phyloP scores from a whole-genome alignment of 768 basidiomycete genomes.

The Boletus rex-veris region DNA sequence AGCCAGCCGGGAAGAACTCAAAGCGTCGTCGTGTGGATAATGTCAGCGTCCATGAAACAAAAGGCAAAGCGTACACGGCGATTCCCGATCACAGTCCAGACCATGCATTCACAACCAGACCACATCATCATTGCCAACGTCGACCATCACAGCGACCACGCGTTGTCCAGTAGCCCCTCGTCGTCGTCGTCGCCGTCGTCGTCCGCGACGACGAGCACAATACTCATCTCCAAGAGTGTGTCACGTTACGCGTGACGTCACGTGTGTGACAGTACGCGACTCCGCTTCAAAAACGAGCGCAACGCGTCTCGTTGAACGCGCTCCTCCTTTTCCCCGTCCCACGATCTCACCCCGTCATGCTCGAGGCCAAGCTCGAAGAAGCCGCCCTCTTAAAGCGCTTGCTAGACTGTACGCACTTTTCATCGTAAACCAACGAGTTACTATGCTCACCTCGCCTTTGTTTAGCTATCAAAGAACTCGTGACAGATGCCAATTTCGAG shows the following conservation, averaged over 20 bases:
- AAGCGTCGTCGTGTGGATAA: too few relatives aligned
- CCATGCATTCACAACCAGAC: conserved; percentile 2
- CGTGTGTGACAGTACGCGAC: conserved; percentile 31
- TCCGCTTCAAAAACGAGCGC: conserved; percentile 33
- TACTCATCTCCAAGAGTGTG: not conserved
- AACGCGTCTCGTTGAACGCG: conserved; percentile 31
- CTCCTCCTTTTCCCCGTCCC: not conserved
- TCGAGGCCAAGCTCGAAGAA: conserved; percentile 88
- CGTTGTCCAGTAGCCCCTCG: not conserved
- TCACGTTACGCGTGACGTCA: conserved; percentile 28
- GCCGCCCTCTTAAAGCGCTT: conserved; percentile 90
- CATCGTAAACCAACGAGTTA: not conserved
- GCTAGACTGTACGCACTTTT: conserved; percentile 70
- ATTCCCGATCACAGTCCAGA: conserved; percentile 11
- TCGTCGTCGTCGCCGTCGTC: conserved; percentile 2
- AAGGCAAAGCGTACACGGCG: conserved; percentile 1
- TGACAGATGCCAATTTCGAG: conserved; percentile 96
- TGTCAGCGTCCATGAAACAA: not conserved
- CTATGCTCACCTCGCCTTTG: conserved; percentile 2
- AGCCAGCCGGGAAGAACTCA: conserved; percentile 2
- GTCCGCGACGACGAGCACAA: not conserved
- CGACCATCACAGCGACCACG: not conserved
- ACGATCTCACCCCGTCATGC: conserved; percentile 43
- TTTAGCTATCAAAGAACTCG: conserved; percentile 94
- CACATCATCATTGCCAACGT: not conserved